Conservation (phyloP, 1,139 yeast genomes). For the Candida gigantensis region DNA sequence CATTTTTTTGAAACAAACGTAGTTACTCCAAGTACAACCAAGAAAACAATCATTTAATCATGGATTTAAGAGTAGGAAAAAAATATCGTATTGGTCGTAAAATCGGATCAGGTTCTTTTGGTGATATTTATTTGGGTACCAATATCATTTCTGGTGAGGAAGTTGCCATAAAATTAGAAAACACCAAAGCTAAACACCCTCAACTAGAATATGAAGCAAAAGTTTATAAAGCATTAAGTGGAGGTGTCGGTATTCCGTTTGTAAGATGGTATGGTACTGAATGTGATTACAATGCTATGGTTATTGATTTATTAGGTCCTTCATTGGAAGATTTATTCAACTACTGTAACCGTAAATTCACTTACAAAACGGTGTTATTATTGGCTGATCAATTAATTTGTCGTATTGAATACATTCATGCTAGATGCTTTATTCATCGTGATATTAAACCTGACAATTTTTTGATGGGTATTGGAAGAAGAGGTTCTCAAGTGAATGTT, state of each 20-base stretch:
- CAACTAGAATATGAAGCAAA: conserved; percentile 96
- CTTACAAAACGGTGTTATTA: conserved; percentile 87
- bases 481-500: conserved; percentile 93
- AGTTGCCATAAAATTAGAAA: conserved; percentile 93
- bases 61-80: conserved; percentile 91
- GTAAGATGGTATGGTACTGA: conserved; percentile 98
- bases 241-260: conserved; percentile 97
- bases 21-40: too few species aligned
- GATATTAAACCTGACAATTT: conserved; percentile 96
- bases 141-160: conserved; percentile 95
- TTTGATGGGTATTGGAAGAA: conserved; percentile 93
- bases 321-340: conserved; percentile 93
- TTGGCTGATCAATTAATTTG: conserved; percentile 94
- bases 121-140: conserved; percentile 92
- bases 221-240: conserved; percentile 90
- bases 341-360: conserved; percentile 91
- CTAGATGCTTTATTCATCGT: conserved; percentile 89
- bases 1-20: too few species aligned
- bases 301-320: conserved; percentile 93
- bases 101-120: conserved; percentile 97
- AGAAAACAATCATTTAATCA: too few species aligned
- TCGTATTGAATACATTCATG: conserved; percentile 93
- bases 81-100: conserved; percentile 94
- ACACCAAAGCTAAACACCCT: conserved; percentile 90
- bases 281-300: conserved; percentile 96